Evolutionary conservation across 202 grass and related monocot genomes (phyloP).

Genomic region (Sporobolus alterniflorus): DNA sequence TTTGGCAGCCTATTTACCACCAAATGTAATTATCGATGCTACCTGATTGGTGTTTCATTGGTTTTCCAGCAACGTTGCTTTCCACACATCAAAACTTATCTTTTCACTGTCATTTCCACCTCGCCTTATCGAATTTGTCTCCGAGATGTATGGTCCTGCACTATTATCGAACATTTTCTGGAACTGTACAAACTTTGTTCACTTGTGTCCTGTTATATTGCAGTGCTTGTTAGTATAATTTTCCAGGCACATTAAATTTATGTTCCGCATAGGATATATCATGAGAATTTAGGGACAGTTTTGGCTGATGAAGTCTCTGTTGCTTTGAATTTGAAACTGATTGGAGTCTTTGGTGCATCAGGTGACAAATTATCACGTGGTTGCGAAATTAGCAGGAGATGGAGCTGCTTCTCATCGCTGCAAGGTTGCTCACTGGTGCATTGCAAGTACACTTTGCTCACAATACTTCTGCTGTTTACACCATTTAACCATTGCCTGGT

Average conservation of each 20-base stretch:
- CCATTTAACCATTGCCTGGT: slow-evolving; percentile 1
- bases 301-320: not conserved
- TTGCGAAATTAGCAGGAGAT: slow-evolving; percentile 76
- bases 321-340: slow-evolving; percentile 3
- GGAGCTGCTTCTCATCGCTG: slow-evolving; percentile 60
- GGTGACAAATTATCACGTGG: slow-evolving; percentile 95
- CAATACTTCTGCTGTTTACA: not conserved
- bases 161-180: not conserved
- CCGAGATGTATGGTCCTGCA: not conserved
- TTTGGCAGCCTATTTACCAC: not conserved
- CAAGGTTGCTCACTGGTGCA: slow-evolving; percentile 47
- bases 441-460: not conserved
- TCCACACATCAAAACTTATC: not conserved
- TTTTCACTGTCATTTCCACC: not conserved
- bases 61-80: not conserved
- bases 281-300: not conserved
- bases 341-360: slow-evolving; percentile 19
- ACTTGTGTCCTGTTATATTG: not conserved
- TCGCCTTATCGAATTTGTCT: not conserved
- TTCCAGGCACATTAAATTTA: not conserved
- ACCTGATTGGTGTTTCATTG: not conserved
- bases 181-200: not conserved
- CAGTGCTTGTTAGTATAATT: not conserved
- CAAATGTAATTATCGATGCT: not conserved
- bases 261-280: not conserved